A percentile compares a stretch with the other conserved stretches of the same genome.
phyloP scores from a whole-genome alignment of 2,329 filamentous ascomycete genomes.

The Ceratocystis alfenasii region DNA sequence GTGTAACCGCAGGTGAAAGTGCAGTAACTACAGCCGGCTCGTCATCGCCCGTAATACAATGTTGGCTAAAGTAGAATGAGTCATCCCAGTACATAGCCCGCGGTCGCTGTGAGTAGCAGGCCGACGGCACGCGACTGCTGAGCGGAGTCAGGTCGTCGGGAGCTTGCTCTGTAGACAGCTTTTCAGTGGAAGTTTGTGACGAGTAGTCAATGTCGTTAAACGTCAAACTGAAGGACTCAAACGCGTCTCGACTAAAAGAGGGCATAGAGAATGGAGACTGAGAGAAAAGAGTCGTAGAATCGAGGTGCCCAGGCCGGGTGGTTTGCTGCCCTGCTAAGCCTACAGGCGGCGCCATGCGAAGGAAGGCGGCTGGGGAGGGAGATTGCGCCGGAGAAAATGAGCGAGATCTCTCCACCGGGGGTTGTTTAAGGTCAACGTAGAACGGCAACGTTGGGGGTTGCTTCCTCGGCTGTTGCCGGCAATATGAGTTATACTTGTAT shows the following conservation, averaged over 20 bases:
- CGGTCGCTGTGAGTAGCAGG: neutral
- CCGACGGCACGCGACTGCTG: slow-evolving; percentile 1
- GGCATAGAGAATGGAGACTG: neutral
- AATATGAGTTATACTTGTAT: neutral
- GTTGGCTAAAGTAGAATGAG: neutral
- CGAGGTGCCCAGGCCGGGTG: neutral
- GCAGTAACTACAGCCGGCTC: slow-evolving; percentile 8
- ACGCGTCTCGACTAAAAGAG: neutral
- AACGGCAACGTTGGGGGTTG: neutral
- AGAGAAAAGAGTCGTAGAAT: neutral
- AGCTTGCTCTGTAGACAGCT: no score
- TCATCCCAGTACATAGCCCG: neutral
- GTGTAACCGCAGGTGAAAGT: slow-evolving; percentile 8
- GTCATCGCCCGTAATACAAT: slow-evolving; percentile 14
- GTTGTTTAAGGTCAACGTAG: slow-evolving; percentile 2
- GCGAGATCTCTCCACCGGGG: neutral
- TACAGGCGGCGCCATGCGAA: neutral
- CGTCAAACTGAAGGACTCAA: neutral
- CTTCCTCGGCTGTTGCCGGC: neutral
- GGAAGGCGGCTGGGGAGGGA: neutral
- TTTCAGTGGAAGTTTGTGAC: no score
- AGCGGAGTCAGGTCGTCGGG: slow-evolving; percentile 1
- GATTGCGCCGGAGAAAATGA: neutral
- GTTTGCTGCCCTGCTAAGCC: neutral
- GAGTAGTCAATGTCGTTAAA: no score